A percentile compares a stretch with the other conserved stretches of the same genome.
phyloP scores from a whole-genome alignment of 768 basidiomycete genomes.

The Mycena filopes region DNA sequence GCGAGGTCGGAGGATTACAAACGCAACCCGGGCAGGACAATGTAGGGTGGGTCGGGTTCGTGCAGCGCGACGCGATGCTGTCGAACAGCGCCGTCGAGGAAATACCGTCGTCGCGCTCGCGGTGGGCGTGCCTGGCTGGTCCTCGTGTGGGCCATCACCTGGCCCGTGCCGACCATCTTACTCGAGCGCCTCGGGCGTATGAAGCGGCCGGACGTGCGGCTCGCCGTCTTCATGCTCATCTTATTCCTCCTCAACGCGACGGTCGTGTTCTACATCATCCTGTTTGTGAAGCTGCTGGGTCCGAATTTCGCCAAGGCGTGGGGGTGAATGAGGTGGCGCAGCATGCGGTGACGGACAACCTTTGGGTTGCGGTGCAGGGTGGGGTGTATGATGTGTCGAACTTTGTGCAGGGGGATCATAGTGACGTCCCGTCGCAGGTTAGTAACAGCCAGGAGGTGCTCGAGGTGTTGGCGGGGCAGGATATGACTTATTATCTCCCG shows the following conservation, averaged over 20 bases:
- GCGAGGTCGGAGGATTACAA: slow-evolving; percentile 74
- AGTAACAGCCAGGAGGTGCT: slow-evolving; percentile 76
- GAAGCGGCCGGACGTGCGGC: slow-evolving; percentile 92
- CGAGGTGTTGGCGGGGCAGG: slow-evolving; percentile 80
- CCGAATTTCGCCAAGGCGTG: slow-evolving; percentile 90
- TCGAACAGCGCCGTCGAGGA: slow-evolving; percentile 75
- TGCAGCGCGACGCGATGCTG: slow-evolving; percentile 70
- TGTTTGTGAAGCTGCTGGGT: slow-evolving; percentile 87
- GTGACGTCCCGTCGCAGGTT: slow-evolving; percentile 69
- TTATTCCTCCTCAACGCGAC: slow-evolving; percentile 76
- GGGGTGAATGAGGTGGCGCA: slow-evolving; percentile 73
- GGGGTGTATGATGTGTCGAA: slow-evolving; percentile 87
- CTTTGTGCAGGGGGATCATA: slow-evolving; percentile 86
- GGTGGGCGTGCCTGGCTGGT: slow-evolving; percentile 88
- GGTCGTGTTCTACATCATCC: slow-evolving; percentile 90
- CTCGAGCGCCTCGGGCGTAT: slow-evolving; percentile 80
- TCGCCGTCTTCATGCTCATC: slow-evolving; percentile 89
- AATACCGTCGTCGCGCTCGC: slow-evolving; percentile 74
- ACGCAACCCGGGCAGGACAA: slow-evolving; percentile 40
- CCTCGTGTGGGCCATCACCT: slow-evolving; percentile 82
- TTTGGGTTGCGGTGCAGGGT: slow-evolving; percentile 88
- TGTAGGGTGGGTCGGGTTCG: slow-evolving; percentile 45
- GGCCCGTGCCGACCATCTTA: slow-evolving; percentile 79
- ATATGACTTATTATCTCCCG: slow-evolving; percentile 89
- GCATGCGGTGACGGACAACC: slow-evolving; percentile 80